Evolutionary conservation across 2,329 filamentous ascomycete genomes (phyloP), one percentile per base, ranked within the genome.

Genomic region (Talaromyces sp.): DNA sequence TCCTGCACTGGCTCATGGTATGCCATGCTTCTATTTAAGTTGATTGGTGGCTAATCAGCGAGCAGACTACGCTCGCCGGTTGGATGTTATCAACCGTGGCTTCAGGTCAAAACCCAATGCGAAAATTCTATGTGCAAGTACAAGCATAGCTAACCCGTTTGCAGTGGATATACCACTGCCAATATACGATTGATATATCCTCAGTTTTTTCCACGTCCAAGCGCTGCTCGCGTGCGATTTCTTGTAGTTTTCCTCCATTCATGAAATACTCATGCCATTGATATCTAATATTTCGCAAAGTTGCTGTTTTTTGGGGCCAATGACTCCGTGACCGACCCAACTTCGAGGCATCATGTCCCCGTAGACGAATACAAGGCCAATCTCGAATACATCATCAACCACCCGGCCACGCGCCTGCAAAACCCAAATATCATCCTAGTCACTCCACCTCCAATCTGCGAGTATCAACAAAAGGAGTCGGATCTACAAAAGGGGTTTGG

Each of bases 291-390:
- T 53, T 53, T 53, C 11, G 49, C 27, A 53, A 61, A 92, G 89
- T 79, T 89, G 47, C 77, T 96, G 62, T 88, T 96, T 66, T 87
- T 97, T 63, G 95, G 93, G n/a, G 91, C 95, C 67, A 98, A 99
- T 72, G 93, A 98, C 75, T 88, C 93, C 4, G 87, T 87, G 59
- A 74, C 96, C 2, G 83, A 85, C 3, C 78, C 84, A 42, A 86
- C 85, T 55, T 80, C 81, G 11, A 53, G 49, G 17, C 95, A 98
- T 75, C 86, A 93, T 73, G 84, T 97, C 9, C 85, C 90, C 0
- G 75, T 96, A n/a, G 82, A 88, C 0, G 77, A 86, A 63, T 98
- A 91, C 80, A 86, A 85, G 72, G 76, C 83, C 59, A 96, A 96
- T 70, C 76, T 96, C 54, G 81, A 75, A 65, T 80, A 79, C 25